Percentiles rank a stretch among this genome's conserved stretches.
phyloP scores from a whole-genome alignment of 768 basidiomycete species.

The Termitomyces sp. region DNA sequence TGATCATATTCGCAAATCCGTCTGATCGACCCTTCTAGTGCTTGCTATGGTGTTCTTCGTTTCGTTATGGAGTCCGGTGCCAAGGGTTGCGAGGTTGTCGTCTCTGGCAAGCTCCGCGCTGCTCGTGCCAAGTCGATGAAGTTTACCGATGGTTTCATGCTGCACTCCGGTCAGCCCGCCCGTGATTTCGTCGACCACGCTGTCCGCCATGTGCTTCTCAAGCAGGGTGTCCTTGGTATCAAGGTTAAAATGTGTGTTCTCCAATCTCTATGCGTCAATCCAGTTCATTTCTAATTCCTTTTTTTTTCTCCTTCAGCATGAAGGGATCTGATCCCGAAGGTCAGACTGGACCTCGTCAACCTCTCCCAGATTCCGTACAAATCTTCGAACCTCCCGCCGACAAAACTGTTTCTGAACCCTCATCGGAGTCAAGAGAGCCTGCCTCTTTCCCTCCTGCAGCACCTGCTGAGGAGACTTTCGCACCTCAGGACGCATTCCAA shows the following conservation, averaged over 20 bases:
- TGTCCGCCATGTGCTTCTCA: slow-evolving; percentile 95
- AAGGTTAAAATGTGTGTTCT: slow-evolving; percentile 92
- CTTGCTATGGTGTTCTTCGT: slow-evolving; percentile 99
- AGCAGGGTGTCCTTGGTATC: slow-evolving; percentile 99
- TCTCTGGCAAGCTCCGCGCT: slow-evolving; percentile 98
- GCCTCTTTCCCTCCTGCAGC: slow-evolving; percentile 45
- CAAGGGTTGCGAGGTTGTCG: slow-evolving; percentile 99
- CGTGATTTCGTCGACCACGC: slow-evolving; percentile 97
- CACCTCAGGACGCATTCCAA: slow-evolving; percentile 40
- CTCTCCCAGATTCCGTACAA: slow-evolving; percentile 91
- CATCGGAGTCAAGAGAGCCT: slow-evolving; percentile 84
- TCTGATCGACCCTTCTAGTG: slow-evolving; percentile 41
- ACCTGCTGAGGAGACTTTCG: slow-evolving; percentile 47
- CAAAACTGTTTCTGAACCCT: slow-evolving; percentile 85
- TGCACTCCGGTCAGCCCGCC: slow-evolving; percentile 97
- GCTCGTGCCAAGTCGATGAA: slow-evolving; percentile 99
- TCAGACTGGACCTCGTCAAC: slow-evolving; percentile 81
- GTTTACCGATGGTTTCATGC: slow-evolving; percentile 99
- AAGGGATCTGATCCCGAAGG: slow-evolving; percentile 95
- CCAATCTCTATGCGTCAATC: not conserved
- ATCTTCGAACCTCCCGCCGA: slow-evolving; percentile 88
- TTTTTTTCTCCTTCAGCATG: slow-evolving; percentile 58
- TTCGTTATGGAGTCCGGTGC: slow-evolving; percentile 99
- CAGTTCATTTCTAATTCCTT: slow-evolving; percentile 8
- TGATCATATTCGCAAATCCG: not conserved